Base-by-base conservation (phyloP, 2,329 filamentous ascomycete species). In the Fonsecaea pedrosoi region DNA sequence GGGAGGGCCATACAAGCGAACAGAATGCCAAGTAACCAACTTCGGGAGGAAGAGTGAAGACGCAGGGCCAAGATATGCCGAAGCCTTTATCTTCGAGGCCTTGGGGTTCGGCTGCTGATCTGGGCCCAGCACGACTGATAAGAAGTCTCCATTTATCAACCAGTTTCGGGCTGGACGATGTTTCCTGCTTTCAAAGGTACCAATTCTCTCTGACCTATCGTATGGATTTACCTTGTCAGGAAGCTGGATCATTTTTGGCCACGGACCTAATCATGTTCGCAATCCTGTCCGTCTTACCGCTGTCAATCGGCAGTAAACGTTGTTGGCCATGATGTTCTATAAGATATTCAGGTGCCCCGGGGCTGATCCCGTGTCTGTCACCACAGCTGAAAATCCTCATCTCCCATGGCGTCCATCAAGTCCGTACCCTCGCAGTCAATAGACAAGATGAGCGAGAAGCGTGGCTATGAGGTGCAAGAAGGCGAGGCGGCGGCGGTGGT, bases 381-480 rank as follows among this genome's bases (percentile, higher is more conserved):
- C 45, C 25, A 18, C 21, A 30, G 5, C 21, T 8, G 25, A 21
- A 30, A 1, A 12, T 40, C 37, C 4, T 3, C 30, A 32, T 18
- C 40, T 7, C 7, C 12, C 18, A 50, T 50, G 45, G 45, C 25
- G 8, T 30, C 10, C 21, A 50, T 50, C 45, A 50, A 50, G 13
- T 21, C 45, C 5, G 10, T 50, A 10, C 45, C 18, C 21, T 2
- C 7, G 1, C 8, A 25, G 1, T 50, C 45, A 9, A 21, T 50
- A 10, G 45, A 50, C 9, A 30, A 50, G 45, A 25, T 50, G 18
- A 10, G 21, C 45, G 45, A 50, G 18, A 55, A 55, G 35, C 30
- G 35, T 18, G 54, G 35, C 4, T 38, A 55, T 18, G 54, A 55
- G 54, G 54, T 55, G 18, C 54, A 38, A n/a, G 54, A 55, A 18